A percentile compares a stretch with the other conserved stretches of the same genome.
phyloP scores from a whole-genome alignment of 768 basidiomycete genomes.

The Hypholoma sublateritium region DNA sequence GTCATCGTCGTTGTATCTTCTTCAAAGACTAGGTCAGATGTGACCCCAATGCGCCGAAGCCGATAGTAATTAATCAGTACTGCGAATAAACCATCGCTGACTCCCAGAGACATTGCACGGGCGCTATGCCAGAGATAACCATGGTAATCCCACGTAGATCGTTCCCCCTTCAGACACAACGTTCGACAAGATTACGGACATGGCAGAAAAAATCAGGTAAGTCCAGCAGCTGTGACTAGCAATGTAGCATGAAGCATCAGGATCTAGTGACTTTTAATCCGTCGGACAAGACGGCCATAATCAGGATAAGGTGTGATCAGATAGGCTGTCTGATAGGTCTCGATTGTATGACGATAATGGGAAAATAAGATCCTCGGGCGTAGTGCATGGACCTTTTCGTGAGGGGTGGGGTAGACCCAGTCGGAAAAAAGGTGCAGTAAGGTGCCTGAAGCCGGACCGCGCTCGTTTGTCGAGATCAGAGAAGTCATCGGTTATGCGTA shows the following conservation, averaged over 20 bases:
- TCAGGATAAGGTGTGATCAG: slow-evolving; percentile 1
- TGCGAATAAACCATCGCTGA: neutral
- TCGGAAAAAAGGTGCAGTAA: neutral
- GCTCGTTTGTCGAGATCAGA: slow-evolving; percentile 2
- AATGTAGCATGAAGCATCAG: slow-evolving; percentile 15
- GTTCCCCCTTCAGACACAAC: neutral
- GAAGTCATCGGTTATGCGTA: neutral
- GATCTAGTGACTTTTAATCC: neutral
- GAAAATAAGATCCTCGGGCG: slow-evolving; percentile 14
- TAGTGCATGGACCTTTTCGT: neutral
- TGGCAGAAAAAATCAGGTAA: slow-evolving; percentile 22
- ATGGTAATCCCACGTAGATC: neutral
- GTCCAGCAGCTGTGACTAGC: neutral
- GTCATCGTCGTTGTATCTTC: neutral
- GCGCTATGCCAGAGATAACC: slow-evolving; percentile 5
- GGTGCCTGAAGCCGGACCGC: neutral
- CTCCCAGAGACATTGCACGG: neutral
- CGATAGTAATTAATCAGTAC: slow-evolving; percentile 3
- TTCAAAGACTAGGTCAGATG: neutral
- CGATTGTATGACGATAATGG: neutral
- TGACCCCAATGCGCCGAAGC: neutral
- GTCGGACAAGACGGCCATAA: neutral
- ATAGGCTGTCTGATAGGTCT: slow-evolving; percentile 4
- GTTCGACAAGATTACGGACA: neutral
- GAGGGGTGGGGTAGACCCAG: slow-evolving; percentile 5